phyloP scores from a whole-genome alignment of 1,139 yeast species.

The Kodamaea alishanica region DNA sequence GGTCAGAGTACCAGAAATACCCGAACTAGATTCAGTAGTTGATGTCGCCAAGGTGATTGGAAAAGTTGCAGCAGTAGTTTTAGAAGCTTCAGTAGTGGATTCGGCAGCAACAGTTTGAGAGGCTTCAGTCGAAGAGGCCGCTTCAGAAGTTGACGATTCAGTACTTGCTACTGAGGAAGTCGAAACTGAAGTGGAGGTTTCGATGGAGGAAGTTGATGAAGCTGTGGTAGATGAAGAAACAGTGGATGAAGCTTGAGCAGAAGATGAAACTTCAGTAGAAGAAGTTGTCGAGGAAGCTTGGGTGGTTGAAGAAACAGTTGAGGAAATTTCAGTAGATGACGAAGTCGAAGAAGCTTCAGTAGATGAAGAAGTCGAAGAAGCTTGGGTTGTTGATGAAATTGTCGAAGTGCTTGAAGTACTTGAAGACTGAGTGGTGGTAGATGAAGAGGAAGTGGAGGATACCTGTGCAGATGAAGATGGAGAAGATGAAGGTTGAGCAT shows the following conservation, averaged over 20 bases:
- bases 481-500: slow-evolving; percentile 13
- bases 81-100: slow-evolving; percentile 4
- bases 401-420: slow-evolving; percentile 5
- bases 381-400: slow-evolving; percentile 3
- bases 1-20: slow-evolving; percentile 1
- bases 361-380: slow-evolving; percentile 4
- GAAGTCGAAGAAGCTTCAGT: slow-evolving; percentile 5
- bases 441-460: slow-evolving; percentile 2
- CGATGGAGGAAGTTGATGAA: slow-evolving; percentile 5
- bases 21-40: slow-evolving; percentile 1
- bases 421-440: slow-evolving; percentile 1
- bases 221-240: slow-evolving; percentile 2
- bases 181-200: slow-evolving; percentile 3
- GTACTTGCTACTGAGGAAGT: not conserved
- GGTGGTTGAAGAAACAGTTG: slow-evolving; percentile 5
- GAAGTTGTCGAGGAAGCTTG: slow-evolving; percentile 4
- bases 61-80: slow-evolving; percentile 4
- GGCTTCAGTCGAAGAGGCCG: slow-evolving; percentile 1
- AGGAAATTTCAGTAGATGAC: slow-evolving; percentile 1
- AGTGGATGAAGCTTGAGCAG: slow-evolving; percentile 5
- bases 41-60: slow-evolving; percentile 6
- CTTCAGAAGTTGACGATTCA: slow-evolving; percentile 1
- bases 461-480: not conserved
- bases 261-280: slow-evolving; percentile 2
- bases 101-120: slow-evolving; percentile 5